phyloP scores from a whole-genome alignment of 164 flowering plant genomes.

The Vitis labrusca region DNA sequence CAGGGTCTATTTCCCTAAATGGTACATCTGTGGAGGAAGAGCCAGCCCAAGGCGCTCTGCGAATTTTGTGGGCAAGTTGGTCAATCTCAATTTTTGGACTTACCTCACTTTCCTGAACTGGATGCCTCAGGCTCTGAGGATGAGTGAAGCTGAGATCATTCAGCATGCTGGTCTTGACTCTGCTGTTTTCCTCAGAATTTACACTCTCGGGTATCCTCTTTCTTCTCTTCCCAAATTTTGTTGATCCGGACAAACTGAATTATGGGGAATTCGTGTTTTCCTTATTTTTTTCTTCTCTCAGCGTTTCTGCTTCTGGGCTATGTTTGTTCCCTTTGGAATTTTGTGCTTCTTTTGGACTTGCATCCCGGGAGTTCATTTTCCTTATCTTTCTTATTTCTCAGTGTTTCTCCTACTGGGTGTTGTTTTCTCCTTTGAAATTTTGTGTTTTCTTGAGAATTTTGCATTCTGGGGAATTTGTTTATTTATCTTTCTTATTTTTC shows the following conservation, averaged over 20 bases:
- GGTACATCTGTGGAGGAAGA: slow-evolving; percentile 76
- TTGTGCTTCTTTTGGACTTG: not conserved
- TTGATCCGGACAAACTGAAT: not conserved
- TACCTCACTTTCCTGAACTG: slow-evolving; percentile 86
- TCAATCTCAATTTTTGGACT: slow-evolving; percentile 68
- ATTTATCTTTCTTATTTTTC: not conserved
- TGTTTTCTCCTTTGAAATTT: too few species aligned
- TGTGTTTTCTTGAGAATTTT: not conserved
- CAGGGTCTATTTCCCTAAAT: slow-evolving; percentile 95
- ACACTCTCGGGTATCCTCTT: slow-evolving; percentile 68
- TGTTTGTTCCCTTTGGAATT: not conserved
- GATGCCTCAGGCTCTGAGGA: slow-evolving; percentile 90
- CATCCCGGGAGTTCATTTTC: too few species aligned
- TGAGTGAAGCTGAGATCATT: slow-evolving; percentile 73
- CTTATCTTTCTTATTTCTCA: too few species aligned
- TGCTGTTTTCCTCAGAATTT: slow-evolving; percentile 85
- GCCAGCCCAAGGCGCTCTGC: slow-evolving; percentile 49
- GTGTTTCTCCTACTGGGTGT: too few species aligned
- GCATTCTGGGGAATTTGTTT: not conserved
- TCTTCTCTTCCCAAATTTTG: not conserved
- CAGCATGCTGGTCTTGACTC: slow-evolving; percentile 94
- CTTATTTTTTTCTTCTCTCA: too few species aligned
- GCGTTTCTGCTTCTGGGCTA: not conserved
- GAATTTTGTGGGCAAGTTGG: slow-evolving; percentile 64
- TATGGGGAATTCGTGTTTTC: slow-evolving; percentile 2